phyloP scores from a whole-genome alignment of 805 yeast genomes.

The Sugiyamaella mastotermitis region DNA sequence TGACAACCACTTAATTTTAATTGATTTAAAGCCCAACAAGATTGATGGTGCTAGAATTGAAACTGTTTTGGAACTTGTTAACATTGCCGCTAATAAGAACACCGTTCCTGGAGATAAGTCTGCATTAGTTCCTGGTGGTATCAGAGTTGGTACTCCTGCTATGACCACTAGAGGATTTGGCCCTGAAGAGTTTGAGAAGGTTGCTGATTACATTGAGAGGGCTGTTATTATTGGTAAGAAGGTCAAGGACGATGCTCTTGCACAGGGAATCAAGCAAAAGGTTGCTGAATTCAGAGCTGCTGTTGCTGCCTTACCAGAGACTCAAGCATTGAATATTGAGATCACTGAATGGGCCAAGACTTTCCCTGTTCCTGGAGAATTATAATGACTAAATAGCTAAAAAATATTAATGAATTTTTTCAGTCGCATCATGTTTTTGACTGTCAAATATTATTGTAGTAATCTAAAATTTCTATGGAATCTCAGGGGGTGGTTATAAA shows the following conservation, averaged over 20 bases:
- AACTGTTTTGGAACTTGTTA: constrained; percentile 78
- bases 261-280: constrained; percentile 47
- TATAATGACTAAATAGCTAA: too few species aligned
- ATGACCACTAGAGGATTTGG: constrained; percentile 95
- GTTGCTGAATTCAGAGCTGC: constrained; percentile 65
- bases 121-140: constrained; percentile 92
- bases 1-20: constrained; percentile 86
- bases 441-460: too few species aligned
- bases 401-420: too few species aligned
- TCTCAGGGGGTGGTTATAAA: background rate
- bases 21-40: constrained; percentile 69
- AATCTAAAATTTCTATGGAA: too few species aligned
- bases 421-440: too few species aligned
- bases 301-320: constrained; percentile 58
- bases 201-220: constrained; percentile 70
- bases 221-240: constrained; percentile 70
- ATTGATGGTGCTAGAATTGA: constrained; percentile 97
- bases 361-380: constrained; percentile 83
- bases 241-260: constrained; percentile 59
- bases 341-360: constrained; percentile 66
- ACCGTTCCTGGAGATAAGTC: constrained; percentile 95
- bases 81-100: constrained; percentile 94
- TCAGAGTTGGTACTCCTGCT: constrained; percentile 97
- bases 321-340: constrained; percentile 55
- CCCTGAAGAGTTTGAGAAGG: constrained; percentile 68